phyloP scores from a whole-genome alignment of 2,329 filamentous ascomycete genomes.

The Neophaeococcomyces aloes region DNA sequence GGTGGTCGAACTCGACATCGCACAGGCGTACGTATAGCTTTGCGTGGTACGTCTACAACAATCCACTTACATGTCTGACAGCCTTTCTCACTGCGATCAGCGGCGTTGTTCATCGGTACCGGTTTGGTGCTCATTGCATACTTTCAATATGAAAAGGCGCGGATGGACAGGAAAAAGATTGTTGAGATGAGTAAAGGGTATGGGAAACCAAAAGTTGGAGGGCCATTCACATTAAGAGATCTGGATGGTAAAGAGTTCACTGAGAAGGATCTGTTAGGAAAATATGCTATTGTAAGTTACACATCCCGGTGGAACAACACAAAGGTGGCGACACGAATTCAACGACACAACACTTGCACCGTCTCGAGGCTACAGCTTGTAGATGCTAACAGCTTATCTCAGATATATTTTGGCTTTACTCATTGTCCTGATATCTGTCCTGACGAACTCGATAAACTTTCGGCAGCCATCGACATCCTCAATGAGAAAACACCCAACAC shows the following conservation, averaged over 20 bases:
- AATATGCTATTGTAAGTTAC: conserved; percentile 49
- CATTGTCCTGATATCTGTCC: conserved; percentile 98
- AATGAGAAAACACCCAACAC: conserved; percentile 30
- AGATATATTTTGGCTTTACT: conserved; percentile 98
- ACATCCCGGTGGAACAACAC: too few relatives aligned
- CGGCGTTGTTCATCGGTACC: conserved; percentile 69
- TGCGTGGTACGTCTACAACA: conserved; percentile 14
- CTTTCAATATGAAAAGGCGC: conserved; percentile 84
- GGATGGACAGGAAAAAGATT: conserved; percentile 78
- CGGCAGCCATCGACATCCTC: conserved; percentile 73
- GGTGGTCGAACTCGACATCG: conserved; percentile 24
- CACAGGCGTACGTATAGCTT: conserved; percentile 31
- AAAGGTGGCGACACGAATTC: too few relatives aligned
- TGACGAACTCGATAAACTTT: conserved; percentile 98
- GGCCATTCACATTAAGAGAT: conserved; percentile 70
- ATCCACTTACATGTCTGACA: conserved; percentile 27
- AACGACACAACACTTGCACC: too few relatives aligned
- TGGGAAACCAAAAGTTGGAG: conserved; percentile 85
- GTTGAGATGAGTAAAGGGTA: conserved; percentile 89
- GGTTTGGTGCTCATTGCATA: conserved; percentile 73
- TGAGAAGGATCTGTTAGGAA: conserved; percentile 71
- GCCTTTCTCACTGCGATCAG: conserved; percentile 92
- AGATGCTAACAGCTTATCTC: conserved; percentile 2
- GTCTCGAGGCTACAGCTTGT: too few relatives aligned
- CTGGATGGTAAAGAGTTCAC: conserved; percentile 70